A percentile compares a stretch with the other conserved stretches of the same genome.
Conservation (phyloP, 2,329 filamentous ascomycete species). For the Claviceps maximensis region DNA sequence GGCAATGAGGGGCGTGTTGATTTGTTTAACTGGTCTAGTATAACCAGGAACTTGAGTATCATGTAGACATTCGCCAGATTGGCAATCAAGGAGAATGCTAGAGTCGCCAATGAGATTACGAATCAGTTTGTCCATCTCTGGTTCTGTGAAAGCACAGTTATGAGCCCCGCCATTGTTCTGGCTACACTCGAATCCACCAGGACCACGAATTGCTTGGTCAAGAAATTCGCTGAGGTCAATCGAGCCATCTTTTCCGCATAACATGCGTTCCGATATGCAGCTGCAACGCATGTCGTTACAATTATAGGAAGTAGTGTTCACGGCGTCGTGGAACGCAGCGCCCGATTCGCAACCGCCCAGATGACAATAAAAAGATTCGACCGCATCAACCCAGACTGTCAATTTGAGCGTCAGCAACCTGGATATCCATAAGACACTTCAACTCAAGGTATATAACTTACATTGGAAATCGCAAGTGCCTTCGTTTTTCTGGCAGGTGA, state of each 20-base stretch:
- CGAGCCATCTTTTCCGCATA: constrained; percentile 83
- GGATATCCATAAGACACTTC: background rate
- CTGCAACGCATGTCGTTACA: constrained; percentile 77
- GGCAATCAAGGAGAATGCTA: constrained; percentile 73
- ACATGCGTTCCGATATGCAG: constrained; percentile 82
- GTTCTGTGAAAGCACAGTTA: constrained; percentile 75
- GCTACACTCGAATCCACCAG: constrained; percentile 68
- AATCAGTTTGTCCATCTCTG: constrained; percentile 84
- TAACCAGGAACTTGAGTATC: constrained; percentile 89
- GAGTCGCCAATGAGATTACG: constrained; percentile 79
- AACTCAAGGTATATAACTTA: constrained; percentile 27
- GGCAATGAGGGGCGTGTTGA: constrained; percentile 94
- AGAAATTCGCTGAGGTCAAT: constrained; percentile 89
- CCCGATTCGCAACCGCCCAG: constrained; percentile 67
- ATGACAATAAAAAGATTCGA: constrained; percentile 93
- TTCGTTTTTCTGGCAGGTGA: constrained; percentile 67
- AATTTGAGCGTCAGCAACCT: background rate
- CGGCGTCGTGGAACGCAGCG: constrained; percentile 51
- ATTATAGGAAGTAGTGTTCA: constrained; percentile 73
- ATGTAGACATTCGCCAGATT: constrained; percentile 84
- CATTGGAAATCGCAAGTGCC: constrained; percentile 89
- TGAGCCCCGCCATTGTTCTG: constrained; percentile 49
- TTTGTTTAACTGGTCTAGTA: constrained; percentile 73
- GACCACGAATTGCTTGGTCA: constrained; percentile 68
- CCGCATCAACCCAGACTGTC: constrained; percentile 82